phyloP scores from a whole-genome alignment of 495 filamentous ascomycete genomes.

The Elaphomyces granulatus region DNA sequence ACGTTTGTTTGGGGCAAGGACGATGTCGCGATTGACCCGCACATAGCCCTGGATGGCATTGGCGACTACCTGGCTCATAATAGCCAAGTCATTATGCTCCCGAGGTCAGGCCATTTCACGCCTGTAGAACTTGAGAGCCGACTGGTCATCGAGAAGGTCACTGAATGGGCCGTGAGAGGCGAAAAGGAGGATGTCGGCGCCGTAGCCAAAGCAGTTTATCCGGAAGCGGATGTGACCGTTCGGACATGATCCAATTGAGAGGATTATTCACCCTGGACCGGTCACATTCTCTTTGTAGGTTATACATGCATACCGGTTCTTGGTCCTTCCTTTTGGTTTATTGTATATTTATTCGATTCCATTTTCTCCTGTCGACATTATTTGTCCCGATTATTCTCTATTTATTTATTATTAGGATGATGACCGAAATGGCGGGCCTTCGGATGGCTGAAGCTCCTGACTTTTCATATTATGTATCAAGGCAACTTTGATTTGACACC shows the following conservation, averaged over 20 bases:
- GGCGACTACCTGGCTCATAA: conserved; percentile 24
- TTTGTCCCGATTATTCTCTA: no score
- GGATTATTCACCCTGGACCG: no score
- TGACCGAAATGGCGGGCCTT: no score
- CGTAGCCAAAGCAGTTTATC: conserved; percentile 18
- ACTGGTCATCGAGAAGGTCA: conserved; percentile 17
- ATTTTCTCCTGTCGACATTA: no score
- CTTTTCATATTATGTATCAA: no score
- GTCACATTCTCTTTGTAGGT: no score
- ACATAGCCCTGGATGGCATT: conserved; percentile 31
- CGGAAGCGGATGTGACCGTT: conserved; percentile 19
- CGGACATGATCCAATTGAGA: conserved; percentile 13
- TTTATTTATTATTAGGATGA: no score
- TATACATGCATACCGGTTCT: no score
- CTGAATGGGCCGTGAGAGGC: conserved; percentile 26
- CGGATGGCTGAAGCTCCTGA: no score
- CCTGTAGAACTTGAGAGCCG: conserved; percentile 28
- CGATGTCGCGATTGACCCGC: conserved; percentile 26
- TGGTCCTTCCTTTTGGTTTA: no score
- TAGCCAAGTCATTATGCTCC: conserved; percentile 30
- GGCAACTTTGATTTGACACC: no score
- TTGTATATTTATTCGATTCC: no score
- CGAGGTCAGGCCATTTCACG: conserved; percentile 28
- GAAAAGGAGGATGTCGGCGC: conserved; percentile 23
- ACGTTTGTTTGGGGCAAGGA: conserved; percentile 40